Conservation (phyloP, 202 grass and related monocot genomes). For the Schoenoplectus triqueter region DNA sequence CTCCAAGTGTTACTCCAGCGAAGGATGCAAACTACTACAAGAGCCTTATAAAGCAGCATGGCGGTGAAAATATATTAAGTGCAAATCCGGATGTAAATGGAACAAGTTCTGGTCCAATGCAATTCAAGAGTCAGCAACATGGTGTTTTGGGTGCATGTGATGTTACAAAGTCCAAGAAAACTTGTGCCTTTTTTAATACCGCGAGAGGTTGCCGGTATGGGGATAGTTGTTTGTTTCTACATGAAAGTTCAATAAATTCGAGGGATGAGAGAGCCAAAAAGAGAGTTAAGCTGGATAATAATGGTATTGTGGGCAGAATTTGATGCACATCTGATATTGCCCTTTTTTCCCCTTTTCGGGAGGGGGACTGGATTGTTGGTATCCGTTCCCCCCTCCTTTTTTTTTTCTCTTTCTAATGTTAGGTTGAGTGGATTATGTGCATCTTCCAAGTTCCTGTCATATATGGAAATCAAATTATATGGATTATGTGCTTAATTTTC, state of each 20-base stretch:
- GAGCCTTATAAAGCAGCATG: constrained; percentile 86
- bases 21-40: constrained; percentile 73
- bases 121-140: constrained; percentile 42
- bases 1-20: constrained; percentile 43
- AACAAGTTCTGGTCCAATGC: constrained; percentile 46
- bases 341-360: constrained; percentile 37
- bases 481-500: background rate
- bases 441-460: constrained; percentile 1
- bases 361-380: constrained; percentile 38
- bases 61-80: constrained; percentile 64
- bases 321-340: constrained; percentile 38
- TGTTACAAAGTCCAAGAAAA: constrained; percentile 62
- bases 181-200: constrained; percentile 86
- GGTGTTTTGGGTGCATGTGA: constrained; percentile 20
- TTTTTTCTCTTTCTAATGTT: background rate
- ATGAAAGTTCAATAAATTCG: constrained; percentile 53
- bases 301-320: constrained; percentile 63
- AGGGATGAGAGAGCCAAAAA: constrained; percentile 68
- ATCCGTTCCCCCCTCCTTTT: constrained; percentile 44
- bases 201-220: constrained; percentile 79
- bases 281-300: constrained; percentile 74
- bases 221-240: constrained; percentile 78
- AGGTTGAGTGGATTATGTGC: background rate
- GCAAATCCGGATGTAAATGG: constrained; percentile 43
- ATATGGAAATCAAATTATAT: background rate